phyloP scores from a whole-genome alignment of 2,329 filamentous ascomycete species.

The Diplodia scrobiculata region DNA sequence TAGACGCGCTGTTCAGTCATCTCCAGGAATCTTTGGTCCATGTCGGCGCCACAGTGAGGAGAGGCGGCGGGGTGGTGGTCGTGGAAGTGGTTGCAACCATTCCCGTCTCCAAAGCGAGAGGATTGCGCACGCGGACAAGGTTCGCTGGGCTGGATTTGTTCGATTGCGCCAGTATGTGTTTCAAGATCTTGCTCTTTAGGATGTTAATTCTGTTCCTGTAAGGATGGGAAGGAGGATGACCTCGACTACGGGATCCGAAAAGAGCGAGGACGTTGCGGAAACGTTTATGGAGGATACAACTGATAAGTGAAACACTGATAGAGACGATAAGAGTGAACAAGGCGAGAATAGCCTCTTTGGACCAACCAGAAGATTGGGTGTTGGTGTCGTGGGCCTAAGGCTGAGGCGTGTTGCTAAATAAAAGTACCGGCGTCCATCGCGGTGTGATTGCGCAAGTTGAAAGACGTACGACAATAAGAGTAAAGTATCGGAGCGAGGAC shows the following conservation, averaged over 20 bases:
- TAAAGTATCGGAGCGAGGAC: too few relatives aligned
- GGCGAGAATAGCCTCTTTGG: not conserved
- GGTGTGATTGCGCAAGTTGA: too few relatives aligned
- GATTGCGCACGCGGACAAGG: too few relatives aligned
- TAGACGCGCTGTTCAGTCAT: not conserved
- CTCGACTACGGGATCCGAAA: not conserved
- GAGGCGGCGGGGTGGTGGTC: not conserved
- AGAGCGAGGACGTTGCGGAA: not conserved
- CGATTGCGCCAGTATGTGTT: not conserved
- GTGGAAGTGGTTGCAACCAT: not conserved
- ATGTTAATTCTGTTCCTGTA: not conserved
- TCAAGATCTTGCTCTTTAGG: not conserved
- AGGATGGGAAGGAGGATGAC: not conserved
- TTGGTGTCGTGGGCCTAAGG: not conserved
- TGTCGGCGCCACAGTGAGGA: not conserved
- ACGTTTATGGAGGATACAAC: not conserved
- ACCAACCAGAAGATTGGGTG: not conserved
- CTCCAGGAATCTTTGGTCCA: not conserved
- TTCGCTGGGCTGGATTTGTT: not conserved
- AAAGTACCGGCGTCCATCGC: not conserved
- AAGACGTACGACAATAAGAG: too few relatives aligned
- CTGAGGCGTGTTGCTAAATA: not conserved
- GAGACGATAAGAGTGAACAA: not conserved
- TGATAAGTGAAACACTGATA: not conserved
- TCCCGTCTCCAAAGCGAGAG: too few relatives aligned